Base-by-base conservation (phyloP, 2,329 filamentous ascomycete genomes). In the Parastagonospora nodorum region DNA sequence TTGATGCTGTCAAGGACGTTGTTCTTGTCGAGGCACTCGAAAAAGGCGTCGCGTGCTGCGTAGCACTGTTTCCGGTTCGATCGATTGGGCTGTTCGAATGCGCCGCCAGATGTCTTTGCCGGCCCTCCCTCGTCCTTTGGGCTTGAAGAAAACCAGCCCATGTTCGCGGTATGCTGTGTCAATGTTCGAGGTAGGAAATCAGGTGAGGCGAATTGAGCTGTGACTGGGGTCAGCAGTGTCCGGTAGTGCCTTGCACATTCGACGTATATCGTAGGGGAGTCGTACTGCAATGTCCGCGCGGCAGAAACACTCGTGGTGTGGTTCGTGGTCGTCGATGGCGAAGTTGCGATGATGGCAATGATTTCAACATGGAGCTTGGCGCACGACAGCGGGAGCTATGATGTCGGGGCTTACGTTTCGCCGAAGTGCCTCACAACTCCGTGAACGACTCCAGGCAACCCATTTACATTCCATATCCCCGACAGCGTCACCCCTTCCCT, bases 41-140 rank as follows among this genome's bases (percentile, higher is more conserved):
- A 97, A 82, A 94, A 97, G 57, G 77, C 77, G 77, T 99, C 94
- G 61, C 94, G 86, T 40, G 89, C 87, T 66, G 91, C 88, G 89
- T 93, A 99, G 84, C 94, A 99, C 68, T 84, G 81, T 65, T 86
- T 81, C 68, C 94, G 88, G 74, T 92, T 89, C 57, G 82, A 84
- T 58, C 93, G 88, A 69, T 90, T 89, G n/a, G 94, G 94, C 5
- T 92, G 91, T 66, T 92, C 84, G 63, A 82, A 86, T 56, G 84
- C 73, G 37, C 72, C 84, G 67, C 63, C 80, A 67, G 67, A 76
- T 69, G 57, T 81, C 69, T 57, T 79, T 67, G 63, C 79, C 58
- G 70, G 64, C 12, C 68, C 69, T 14, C 58, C 56, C 19, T 63
- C 60, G 9, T 67, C 67, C 7, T 63, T 53, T 32, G 78, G 76